Evolutionary conservation across 2,329 filamentous ascomycete genomes (phyloP), one percentile per base, ranked within the genome.

Genomic region (Colletotrichum sp.): DNA sequence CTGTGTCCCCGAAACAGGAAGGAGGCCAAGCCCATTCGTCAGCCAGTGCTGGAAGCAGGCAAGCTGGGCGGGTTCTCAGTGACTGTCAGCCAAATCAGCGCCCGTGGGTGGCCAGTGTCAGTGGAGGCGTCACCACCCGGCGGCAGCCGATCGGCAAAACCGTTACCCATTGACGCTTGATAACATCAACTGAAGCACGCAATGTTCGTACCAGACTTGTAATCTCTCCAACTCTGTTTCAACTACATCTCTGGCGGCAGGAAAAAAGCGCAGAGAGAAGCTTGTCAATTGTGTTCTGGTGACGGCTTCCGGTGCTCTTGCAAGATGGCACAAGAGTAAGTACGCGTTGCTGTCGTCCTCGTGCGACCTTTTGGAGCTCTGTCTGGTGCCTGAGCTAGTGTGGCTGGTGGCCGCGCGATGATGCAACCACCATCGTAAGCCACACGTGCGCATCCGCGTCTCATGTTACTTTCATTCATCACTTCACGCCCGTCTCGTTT

Each of bases 111-210:
- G 26, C 36, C 72, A 74, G 48, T 61, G 72, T 28, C 48, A 32
- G 48, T 60, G 61, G 72, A 61, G 52, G 67, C 21, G 21, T 64
- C 57, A 57, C 73, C 70, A 74, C 55, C 24, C 68, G 68, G 36
- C 70, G 58, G 64, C 55, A 74, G 74, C 74, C 70, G 74, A 74
- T 74, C 70, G 74, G 74, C 74, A 74, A 70, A 75, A 74, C 28
- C 16, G 63, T 70, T 63, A n/a, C 57, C 28, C 43, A 48, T 61
- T 76, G 70, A 74, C 48, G 64, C 60, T 52, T 69, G 74, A 76
- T 74, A 76, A 76, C 74, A 61, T 69, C 57, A 58, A 74, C 34
- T 52, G 71, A 74, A 76, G 74, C 74, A 76, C 65, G 74, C 74
- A 68, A 76, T 76, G 65, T 24, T 36, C 43, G 57, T 36, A 28